Conservation (phyloP, 2,329 filamentous ascomycete genomes). For the Gliomastix tumulicola region DNA sequence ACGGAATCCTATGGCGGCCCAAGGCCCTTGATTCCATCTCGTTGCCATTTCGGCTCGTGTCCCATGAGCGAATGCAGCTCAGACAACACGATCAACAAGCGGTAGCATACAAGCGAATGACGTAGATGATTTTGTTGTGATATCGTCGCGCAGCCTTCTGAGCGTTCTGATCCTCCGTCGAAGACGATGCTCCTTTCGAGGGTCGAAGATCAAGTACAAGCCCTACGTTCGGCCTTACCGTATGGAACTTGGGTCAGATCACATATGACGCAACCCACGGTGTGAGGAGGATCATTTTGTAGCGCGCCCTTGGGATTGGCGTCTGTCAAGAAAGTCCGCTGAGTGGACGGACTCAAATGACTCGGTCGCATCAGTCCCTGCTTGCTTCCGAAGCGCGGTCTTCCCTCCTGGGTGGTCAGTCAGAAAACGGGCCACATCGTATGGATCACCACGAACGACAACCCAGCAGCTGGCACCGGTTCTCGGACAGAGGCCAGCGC, state of each 20-base stretch:
- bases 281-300: no score
- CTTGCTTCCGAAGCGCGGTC: neutral
- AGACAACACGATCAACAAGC: no score
- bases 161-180: no score
- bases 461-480: slow-evolving; percentile 1
- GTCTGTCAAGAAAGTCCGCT: neutral
- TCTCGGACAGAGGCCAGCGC: no score
- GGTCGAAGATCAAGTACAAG: no score
- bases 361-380: neutral
- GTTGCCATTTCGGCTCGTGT: slow-evolving; percentile 1
- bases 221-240: no score
- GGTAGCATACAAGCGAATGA: no score
- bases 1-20: slow-evolving; percentile 4
- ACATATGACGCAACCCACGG: no score
- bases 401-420: neutral
- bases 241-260: no score
- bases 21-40: slow-evolving; percentile 3
- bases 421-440: neutral
- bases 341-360: slow-evolving; percentile 3
- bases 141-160: no score
- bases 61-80: neutral
- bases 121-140: no score
- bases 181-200: no score
- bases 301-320: neutral
- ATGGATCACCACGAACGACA: neutral